These are phyloP conservation scores for Brassica carinata DNA, from an alignment of 345 rosid species.

Conservation along the genomic window DNA sequence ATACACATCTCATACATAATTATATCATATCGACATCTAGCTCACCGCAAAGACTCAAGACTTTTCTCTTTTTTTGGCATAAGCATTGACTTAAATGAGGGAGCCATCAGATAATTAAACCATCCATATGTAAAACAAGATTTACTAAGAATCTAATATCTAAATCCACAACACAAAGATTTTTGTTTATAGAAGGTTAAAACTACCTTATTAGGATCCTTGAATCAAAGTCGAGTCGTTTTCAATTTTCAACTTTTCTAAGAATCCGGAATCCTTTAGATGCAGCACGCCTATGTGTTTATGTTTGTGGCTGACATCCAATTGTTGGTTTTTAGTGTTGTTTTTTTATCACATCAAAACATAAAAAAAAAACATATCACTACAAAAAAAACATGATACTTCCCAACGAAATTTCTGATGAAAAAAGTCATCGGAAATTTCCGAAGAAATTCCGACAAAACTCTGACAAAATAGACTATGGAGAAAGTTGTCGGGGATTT, in stretches of 20 bases:
- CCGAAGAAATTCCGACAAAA: too few species aligned
- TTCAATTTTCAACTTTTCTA: not conserved
- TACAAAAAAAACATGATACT: too few species aligned
- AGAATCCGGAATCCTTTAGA: not conserved
- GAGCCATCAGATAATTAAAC: not conserved
- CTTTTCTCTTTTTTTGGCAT: not conserved
- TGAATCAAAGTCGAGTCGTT: not conserved
- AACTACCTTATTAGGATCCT: not conserved
- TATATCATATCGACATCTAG: conserved; percentile 27
- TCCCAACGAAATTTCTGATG: too few species aligned
- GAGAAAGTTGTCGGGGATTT: too few species aligned
- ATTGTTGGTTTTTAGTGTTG: not conserved
- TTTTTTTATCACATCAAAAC: not conserved
- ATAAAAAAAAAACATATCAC: too few species aligned
- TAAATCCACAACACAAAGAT: not conserved
- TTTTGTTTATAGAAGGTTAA: not conserved
- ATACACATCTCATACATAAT: not conserved
- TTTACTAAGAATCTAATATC: not conserved
- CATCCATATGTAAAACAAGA: not conserved
- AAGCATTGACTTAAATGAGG: conserved; percentile 7
- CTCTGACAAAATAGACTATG: too few species aligned
- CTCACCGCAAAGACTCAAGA: not conserved
- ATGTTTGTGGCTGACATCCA: not conserved
- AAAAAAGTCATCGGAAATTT: too few species aligned
- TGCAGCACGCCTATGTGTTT: not conserved